Evolutionary conservation across 148 eudicot genomes (phyloP), one percentile per base, ranked within the genome.

Genomic region (Polygonum aviculare): DNA sequence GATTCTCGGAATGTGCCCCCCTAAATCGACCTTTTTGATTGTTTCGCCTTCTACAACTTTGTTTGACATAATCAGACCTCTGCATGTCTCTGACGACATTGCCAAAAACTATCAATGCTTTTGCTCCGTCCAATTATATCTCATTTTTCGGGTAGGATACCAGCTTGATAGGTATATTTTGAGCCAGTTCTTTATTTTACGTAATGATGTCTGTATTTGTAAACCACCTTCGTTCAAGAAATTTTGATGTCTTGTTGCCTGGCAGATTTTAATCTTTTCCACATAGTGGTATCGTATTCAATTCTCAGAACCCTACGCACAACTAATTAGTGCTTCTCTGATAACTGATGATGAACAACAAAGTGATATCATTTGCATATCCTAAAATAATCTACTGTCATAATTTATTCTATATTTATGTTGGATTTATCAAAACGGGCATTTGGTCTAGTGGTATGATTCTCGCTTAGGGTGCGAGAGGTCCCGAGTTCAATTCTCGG

Each of bases 361-460:
- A 26, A 26, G 31, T 26, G 31, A 26, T n/a, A n/a, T n/a, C n/a
- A n/a, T n/a, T n/a, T 26, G 31, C 31, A 26, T 26, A 26, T 26
- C 31, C 31, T 26, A 26, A 26, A 26, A 26, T 26, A 26, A 26
- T 26, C 31, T 26, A 26, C 31, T 26, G 1, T 26, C 31, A 26
- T 26, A 26, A 26, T 26, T 0, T 26, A 26, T 26, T 1, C 31
- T 26, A 26, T 26, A 26, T 1, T 26, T 26, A 26, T 26, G 31
- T 26, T 26, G 31, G 31, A 26, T 26, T 26, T 26, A 0, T 26
- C 45, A 41, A 41, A 5, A 8, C 15, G 91, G 91, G 87, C 87
- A 86, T 84, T 86, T 84, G 84, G 87, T 86, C 87, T 88, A 86
- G 91, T 84, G 86, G 89, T 84, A 86, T 86, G 89, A 88, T 84